These are phyloP conservation scores for Gossypium schwendimanii DNA, from an alignment of 441 rosid genomes.

Conservation along the genomic window DNA sequence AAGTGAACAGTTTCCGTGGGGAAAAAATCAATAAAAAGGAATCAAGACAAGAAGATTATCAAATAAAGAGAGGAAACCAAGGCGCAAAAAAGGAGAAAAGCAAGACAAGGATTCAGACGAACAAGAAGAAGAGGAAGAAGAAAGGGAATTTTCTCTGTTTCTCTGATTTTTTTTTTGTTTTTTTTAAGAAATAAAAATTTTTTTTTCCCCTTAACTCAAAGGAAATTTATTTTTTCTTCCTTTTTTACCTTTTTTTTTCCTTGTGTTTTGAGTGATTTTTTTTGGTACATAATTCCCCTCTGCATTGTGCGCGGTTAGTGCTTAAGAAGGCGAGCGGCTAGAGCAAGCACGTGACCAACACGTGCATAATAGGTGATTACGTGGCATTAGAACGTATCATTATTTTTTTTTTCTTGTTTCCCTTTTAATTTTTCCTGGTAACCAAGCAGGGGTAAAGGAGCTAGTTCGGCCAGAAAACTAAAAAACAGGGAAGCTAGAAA, in stretches of 20 bases:
- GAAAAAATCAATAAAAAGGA: neutral
- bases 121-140: neutral
- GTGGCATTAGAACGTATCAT: neutral
- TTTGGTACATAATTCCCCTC: neutral
- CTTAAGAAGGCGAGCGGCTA: conserved; percentile 6
- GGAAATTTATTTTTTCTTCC: neutral
- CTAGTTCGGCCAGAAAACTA: neutral
- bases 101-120: neutral
- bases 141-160: neutral
- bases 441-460: neutral
- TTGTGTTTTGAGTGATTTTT: neutral
- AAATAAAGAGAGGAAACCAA: neutral
- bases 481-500: neutral
- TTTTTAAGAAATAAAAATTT: neutral
- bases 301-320: neutral
- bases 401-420: neutral
- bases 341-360: conserved; percentile 14
- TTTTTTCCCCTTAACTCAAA: too few relatives aligned
- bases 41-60: neutral
- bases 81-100: neutral
- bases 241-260: neutral
- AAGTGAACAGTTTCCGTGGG: neutral
- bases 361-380: conserved; percentile 5
- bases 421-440: neutral
- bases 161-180: neutral